phyloP scores from a whole-genome alignment of 2,329 filamentous ascomycete species.

The Trichoderma asperellum region DNA sequence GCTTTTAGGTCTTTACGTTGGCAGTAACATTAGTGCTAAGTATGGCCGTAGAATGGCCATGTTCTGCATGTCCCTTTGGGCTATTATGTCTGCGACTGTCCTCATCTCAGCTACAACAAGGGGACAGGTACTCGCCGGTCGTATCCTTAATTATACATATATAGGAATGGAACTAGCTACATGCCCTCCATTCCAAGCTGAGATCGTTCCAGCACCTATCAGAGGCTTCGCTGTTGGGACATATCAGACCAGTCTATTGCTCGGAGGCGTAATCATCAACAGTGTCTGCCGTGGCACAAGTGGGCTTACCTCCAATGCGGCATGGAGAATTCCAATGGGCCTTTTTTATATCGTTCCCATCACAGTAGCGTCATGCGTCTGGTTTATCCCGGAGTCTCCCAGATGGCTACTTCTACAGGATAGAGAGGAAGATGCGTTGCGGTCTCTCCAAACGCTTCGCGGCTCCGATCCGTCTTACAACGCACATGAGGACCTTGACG shows the following conservation, averaged over 20 bases:
- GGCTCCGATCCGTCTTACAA: constrained; percentile 11
- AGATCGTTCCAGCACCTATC: constrained; percentile 17
- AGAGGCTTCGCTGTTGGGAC: constrained; percentile 20
- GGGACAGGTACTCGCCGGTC: constrained; percentile 19
- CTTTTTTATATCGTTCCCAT: constrained; percentile 9
- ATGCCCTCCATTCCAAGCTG: constrained; percentile 18
- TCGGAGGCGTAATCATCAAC: constrained; percentile 15
- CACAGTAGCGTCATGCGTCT: constrained; percentile 17
- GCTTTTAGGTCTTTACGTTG: constrained; percentile 5
- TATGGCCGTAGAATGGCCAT: constrained; percentile 21
- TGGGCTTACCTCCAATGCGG: constrained; percentile 5
- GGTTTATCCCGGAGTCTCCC: constrained; percentile 20
- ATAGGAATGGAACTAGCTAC: constrained; percentile 20
- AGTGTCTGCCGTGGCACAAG: constrained; percentile 22
- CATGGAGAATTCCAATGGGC: constrained; percentile 23
- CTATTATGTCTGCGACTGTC: constrained; percentile 21
- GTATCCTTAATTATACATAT: constrained; percentile 21
- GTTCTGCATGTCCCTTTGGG: constrained; percentile 25
- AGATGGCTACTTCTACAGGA: constrained; percentile 12
- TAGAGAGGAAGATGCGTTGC: constrained; percentile 12
- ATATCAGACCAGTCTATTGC: constrained; percentile 13
- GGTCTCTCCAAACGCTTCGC: constrained; percentile 18
- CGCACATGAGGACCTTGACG: constrained; percentile 3
- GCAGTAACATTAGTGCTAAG: constrained; percentile 13
- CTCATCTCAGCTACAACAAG: constrained; percentile 17